Evolutionary conservation across 2,329 filamentous ascomycete genomes (phyloP).

Genomic region (Orbilia oligospora): DNA sequence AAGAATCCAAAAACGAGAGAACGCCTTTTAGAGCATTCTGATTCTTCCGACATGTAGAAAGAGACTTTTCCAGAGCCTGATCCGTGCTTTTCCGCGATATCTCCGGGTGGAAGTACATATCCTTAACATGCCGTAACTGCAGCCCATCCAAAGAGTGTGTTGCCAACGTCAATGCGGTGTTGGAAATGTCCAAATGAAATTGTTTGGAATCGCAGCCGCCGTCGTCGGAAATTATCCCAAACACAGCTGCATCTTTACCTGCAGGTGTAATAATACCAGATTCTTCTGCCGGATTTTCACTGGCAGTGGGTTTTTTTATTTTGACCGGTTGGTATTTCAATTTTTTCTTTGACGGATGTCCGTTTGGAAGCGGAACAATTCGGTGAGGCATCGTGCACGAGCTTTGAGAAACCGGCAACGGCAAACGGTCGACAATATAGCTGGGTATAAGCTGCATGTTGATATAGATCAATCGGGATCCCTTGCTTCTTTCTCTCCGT

Average conservation of each 20-base stretch:
- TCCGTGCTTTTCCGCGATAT: constrained; percentile 10
- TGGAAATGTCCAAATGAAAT: constrained; percentile 6
- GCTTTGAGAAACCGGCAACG: background rate
- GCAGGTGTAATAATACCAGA: background rate
- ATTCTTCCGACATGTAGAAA: constrained; percentile 45
- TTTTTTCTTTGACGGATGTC: constrained; percentile 2
- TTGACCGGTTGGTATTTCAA: background rate
- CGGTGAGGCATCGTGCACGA: constrained; percentile 19
- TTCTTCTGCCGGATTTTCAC: background rate
- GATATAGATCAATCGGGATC: constrained; percentile 5
- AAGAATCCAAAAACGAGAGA: constrained; percentile 32
- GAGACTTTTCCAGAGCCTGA: constrained; percentile 30
- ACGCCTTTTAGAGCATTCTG: constrained; percentile 16
- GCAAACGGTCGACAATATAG: constrained; percentile 17
- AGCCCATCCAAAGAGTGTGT: background rate
- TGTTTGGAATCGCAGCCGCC: constrained; percentile 2
- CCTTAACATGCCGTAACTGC: constrained; percentile 34
- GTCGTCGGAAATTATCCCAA: constrained; percentile 24
- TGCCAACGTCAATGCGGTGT: background rate
- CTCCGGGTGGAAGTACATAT: constrained; percentile 36
- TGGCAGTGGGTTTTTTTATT: background rate
- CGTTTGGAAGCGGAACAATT: background rate
- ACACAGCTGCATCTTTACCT: background rate
- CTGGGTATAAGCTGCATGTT: constrained; percentile 19
- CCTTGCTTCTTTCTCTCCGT: constrained; percentile 3